Evolutionary conservation across 2,329 filamentous ascomycete genomes (phyloP).

Genomic region (Fusarium sp.): DNA sequence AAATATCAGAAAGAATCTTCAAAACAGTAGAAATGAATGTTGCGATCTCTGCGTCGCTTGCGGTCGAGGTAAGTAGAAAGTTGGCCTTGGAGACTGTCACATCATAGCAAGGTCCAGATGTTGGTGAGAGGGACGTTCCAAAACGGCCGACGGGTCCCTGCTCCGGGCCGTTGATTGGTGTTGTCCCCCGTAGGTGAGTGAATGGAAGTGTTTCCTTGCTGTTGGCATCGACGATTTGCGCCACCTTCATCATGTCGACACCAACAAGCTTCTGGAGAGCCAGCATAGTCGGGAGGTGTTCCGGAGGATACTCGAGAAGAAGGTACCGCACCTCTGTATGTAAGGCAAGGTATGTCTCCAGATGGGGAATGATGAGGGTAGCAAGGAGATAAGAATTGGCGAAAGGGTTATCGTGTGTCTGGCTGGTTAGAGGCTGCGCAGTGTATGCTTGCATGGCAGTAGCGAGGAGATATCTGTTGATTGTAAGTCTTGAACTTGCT

Average conservation of each 20-base stretch:
- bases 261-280: slow-evolving; percentile 70
- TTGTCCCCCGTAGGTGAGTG: slow-evolving; percentile 53
- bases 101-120: slow-evolving; percentile 44
- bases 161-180: slow-evolving; percentile 43
- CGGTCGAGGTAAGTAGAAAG: slow-evolving; percentile 67
- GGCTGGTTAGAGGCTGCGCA: slow-evolving; percentile 61
- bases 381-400: slow-evolving; percentile 66
- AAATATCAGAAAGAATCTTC: slow-evolving; percentile 51
- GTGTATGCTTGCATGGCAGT: slow-evolving; percentile 71
- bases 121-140: slow-evolving; percentile 35
- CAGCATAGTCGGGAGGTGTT: slow-evolving; percentile 67
- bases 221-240: slow-evolving; percentile 64
- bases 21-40: slow-evolving; percentile 66
- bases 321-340: slow-evolving; percentile 67
- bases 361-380: slow-evolving; percentile 68
- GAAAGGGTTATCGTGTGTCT: slow-evolving; percentile 66
- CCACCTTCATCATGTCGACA: slow-evolving; percentile 67
- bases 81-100: slow-evolving; percentile 64
- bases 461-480: slow-evolving; percentile 67
- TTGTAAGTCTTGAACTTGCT: slow-evolving; percentile 12
- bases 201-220: slow-evolving; percentile 53
- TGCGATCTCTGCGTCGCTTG: slow-evolving; percentile 65
- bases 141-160: slow-evolving; percentile 37
- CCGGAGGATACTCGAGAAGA: slow-evolving; percentile 68
- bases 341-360: slow-evolving; percentile 69